Evolutionary conservation across 2,329 filamentous ascomycete genomes (phyloP).

Genomic region (Penicillium thymicola): DNA sequence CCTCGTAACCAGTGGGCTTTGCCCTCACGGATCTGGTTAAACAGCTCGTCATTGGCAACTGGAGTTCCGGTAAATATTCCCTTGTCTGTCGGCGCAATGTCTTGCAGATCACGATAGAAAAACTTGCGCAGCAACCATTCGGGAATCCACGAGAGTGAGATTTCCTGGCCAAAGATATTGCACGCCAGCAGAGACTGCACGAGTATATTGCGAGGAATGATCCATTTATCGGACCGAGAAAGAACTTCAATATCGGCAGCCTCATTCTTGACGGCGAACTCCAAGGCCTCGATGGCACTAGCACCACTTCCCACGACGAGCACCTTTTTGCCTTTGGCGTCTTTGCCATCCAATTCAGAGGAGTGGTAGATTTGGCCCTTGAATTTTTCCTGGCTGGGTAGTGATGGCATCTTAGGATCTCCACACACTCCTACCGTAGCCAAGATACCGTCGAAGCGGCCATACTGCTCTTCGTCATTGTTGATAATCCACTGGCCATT

Average conservation of each 20-base stretch:
- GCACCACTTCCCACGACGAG: conserved; percentile 76
- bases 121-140: conserved; percentile 70
- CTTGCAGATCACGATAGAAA: conserved; percentile 77
- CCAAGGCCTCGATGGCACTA: conserved; percentile 76
- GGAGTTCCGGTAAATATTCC: conserved; percentile 78
- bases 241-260: conserved; percentile 70
- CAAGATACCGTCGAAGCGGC: conserved; percentile 74
- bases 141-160: conserved; percentile 70
- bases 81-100: conserved; percentile 65
- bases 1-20: conserved; percentile 76
- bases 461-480: conserved; percentile 64
- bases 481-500: conserved; percentile 76
- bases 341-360: conserved; percentile 67
- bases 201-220: conserved; percentile 75
- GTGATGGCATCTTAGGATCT: conserved; percentile 67
- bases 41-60: conserved; percentile 81
- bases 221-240: conserved; percentile 79
- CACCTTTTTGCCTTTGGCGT: conserved; percentile 71
- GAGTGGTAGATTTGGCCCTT: conserved; percentile 72
- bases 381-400: conserved; percentile 70
- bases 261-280: conserved; percentile 67
- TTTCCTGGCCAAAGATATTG: conserved; percentile 78
- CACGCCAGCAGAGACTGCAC: conserved; percentile 70
- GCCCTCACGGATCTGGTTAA: conserved; percentile 69
- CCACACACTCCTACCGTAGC: conserved; percentile 78